Conservation (phyloP, 1,284 basidiomycete species). For the Leccinum ponderosum region DNA sequence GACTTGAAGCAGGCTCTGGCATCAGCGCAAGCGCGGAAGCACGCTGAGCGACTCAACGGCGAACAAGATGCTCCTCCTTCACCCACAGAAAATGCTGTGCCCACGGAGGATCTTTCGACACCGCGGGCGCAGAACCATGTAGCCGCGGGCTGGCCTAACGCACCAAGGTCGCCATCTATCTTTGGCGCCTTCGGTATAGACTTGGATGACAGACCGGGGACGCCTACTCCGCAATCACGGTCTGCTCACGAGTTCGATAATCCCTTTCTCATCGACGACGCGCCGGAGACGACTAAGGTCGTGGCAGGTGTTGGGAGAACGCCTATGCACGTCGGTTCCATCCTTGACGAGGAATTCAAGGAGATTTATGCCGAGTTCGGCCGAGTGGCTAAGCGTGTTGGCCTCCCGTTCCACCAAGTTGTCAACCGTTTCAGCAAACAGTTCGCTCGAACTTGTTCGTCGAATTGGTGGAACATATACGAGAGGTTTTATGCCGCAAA, state of each 20-base stretch:
- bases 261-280: neutral
- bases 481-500: neutral
- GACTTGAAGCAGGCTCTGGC: neutral
- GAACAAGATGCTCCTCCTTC: too few relatives aligned
- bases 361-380: neutral
- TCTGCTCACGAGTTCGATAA: too few relatives aligned
- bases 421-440: neutral
- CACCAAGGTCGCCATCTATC: too few relatives aligned
- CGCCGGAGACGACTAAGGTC: neutral
- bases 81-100: neutral
- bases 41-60: neutral
- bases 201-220: neutral
- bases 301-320: neutral
- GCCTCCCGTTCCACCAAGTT: neutral
- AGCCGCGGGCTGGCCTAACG: too few relatives aligned
- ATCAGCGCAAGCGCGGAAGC: neutral
- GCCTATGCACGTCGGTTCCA: neutral
- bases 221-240: neutral
- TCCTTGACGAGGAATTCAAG: neutral
- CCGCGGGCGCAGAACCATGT: neutral
- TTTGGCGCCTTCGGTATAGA: too few relatives aligned
- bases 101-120: neutral
- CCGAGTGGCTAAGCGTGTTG: neutral
- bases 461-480: neutral
- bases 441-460: neutral